These are phyloP conservation scores for Nakazawaea wickerhamii DNA, from an alignment of 805 yeast species.

Conservation along the genomic window DNA sequence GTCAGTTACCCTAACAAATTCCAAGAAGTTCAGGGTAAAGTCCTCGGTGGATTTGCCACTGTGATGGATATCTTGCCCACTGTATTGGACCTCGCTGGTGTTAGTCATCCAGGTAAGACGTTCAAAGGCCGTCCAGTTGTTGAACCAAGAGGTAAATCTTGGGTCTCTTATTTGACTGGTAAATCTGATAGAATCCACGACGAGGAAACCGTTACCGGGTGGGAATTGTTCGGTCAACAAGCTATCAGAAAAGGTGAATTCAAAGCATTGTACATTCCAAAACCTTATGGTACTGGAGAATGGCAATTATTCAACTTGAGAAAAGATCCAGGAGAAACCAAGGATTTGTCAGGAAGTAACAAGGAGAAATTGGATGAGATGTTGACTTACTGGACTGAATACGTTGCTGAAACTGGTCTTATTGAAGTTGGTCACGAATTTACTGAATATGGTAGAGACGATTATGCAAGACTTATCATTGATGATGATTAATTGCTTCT, in stretches of 20 bases:
- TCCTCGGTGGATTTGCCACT: conserved; percentile 39
- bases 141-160: conserved; percentile 40
- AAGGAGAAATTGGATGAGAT: conserved; percentile 36
- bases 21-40: conserved; percentile 22
- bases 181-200: conserved; percentile 29
- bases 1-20: conserved; percentile 35
- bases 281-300: conserved; percentile 41
- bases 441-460: neutral
- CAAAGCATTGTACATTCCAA: conserved; percentile 44
- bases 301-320: conserved; percentile 44
- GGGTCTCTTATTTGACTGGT: conserved; percentile 33
- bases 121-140: conserved; percentile 40
- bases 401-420: conserved; percentile 47
- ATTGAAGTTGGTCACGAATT: conserved; percentile 25
- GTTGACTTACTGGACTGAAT: conserved; percentile 43
- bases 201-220: conserved; percentile 42
- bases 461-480: conserved; percentile 3
- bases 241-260: conserved; percentile 46
- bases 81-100: conserved; percentile 42
- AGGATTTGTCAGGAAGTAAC: conserved; percentile 33
- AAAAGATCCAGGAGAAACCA: conserved; percentile 46
- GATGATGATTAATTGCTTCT: neutral
- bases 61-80: conserved; percentile 62
- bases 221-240: conserved; percentile 55
- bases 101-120: conserved; percentile 34